Evolutionary conservation across 2,329 filamentous ascomycete species (phyloP), one percentile per base, ranked within the genome.

Genomic region (Lasiodiplodia theobromae): DNA sequence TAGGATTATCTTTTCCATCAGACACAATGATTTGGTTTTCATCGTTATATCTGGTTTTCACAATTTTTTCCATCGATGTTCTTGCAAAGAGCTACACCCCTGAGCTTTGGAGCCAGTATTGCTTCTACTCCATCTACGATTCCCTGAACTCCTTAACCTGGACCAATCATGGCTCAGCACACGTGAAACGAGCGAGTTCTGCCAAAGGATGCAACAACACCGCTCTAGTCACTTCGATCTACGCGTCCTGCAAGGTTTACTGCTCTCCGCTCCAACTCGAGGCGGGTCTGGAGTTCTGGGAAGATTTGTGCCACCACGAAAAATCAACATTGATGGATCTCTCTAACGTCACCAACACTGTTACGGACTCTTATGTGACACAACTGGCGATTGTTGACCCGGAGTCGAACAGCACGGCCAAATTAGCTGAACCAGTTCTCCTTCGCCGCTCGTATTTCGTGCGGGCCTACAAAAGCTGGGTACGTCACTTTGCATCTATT

Each of bases 261-360:
- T 67, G 65, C 12, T 37, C 53, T n/a, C n/a, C 38, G 1, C 4
- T 5, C 6, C 53, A 67, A 31, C 4, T 67, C n/a, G 34, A 40
- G 21, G 53, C 21, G 16, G 65, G 53, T 6, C 7, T 40, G 14
- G n/a, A 49, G 25, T 67, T 23, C 38, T 67, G 65, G 65, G 10
- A 38, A 25, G 28, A 23, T 1, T 28, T 67, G 1, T 67, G 65
- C 44, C 21, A 60, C 25, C 18, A 57, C 1, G 47, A 21, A 11
- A 54, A 57, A 18, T 47, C 34, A 16, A 28, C 28, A 34, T n/a
- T 66, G 28, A 47, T 67, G 14, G 53, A 67, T n/a, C 44, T 67
- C 8, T 44, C 53, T 4, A 28, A 21, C 18, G 37, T 67, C 7
- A 21, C 53, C 18, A 28, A 23, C 10, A 34, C 7, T 2, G 16